phyloP scores from a whole-genome alignment of 1,284 basidiomycete genomes.

The Cryptococcus deneoformans region DNA sequence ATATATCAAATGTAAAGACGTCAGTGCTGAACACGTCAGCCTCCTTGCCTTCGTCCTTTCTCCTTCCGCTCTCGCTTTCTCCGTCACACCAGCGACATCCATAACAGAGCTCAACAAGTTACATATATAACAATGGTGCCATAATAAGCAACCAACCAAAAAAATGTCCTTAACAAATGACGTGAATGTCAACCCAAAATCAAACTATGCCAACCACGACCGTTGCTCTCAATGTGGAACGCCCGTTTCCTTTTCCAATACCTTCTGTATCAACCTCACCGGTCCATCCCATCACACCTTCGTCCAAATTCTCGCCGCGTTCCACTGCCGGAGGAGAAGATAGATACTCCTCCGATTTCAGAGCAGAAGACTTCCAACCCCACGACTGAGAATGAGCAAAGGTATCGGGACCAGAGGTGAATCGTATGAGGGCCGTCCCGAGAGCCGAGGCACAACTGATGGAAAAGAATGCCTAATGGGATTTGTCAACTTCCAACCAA shows the following conservation, averaged over 20 bases:
- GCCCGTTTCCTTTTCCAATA: constrained; percentile 16
- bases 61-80: too few species aligned
- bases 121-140: too few species aligned
- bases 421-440: constrained; percentile 76
- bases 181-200: too few species aligned
- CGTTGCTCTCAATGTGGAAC: constrained; percentile 37
- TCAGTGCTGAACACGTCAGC: too few species aligned
- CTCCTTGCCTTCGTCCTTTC: too few species aligned
- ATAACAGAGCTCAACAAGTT: too few species aligned
- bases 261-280: constrained; percentile 27
- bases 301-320: constrained; percentile 56
- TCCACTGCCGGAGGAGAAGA: constrained; percentile 17
- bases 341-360: constrained; percentile 49
- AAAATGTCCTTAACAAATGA: too few species aligned
- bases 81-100: too few species aligned
- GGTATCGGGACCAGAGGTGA: constrained; percentile 75
- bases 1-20: too few species aligned
- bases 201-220: constrained; percentile 32
- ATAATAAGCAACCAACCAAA: too few species aligned
- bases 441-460: constrained; percentile 77
- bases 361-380: constrained; percentile 53
- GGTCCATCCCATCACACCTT: constrained; percentile 53
- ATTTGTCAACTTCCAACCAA: too few species aligned
- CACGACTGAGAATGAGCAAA: constrained; percentile 64
- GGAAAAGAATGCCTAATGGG: constrained; percentile 63